A percentile compares a stretch with the other conserved stretches of the same genome.
Conservation (phyloP, 192 early-diverging fungal species). For the Gigaspora rosea region DNA sequence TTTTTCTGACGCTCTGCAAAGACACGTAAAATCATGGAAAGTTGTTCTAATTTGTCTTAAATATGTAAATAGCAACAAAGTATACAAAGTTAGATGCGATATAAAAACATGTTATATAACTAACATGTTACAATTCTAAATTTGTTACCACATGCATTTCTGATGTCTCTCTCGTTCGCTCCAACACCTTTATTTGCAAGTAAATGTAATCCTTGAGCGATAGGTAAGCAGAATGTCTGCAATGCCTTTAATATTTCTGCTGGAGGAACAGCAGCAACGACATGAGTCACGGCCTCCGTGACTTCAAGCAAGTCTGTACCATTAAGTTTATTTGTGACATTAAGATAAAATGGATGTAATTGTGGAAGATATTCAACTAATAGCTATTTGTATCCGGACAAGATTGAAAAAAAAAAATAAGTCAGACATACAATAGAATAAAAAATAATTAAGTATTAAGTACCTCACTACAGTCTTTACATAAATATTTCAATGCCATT, state of each 20-base stretch:
- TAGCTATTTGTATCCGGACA: conserved; percentile 43
- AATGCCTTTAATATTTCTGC: conserved; percentile 60
- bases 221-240: conserved; percentile 70
- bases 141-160: conserved; percentile 37
- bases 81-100: conserved; percentile 44
- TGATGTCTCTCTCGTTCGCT: conserved; percentile 41
- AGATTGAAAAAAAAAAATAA: background rate
- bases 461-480: conserved; percentile 88
- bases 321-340: conserved; percentile 67
- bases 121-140: background rate
- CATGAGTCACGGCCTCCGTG: conserved; percentile 86
- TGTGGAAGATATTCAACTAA: conserved; percentile 77
- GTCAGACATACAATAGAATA: background rate
- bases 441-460: conserved; percentile 7
- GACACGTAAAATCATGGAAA: conserved; percentile 9
- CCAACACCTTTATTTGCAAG: conserved; percentile 51
- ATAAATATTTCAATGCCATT: conserved; percentile 84
- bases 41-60: conserved; percentile 40
- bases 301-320: conserved; percentile 75
- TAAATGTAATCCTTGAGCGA: conserved; percentile 70
- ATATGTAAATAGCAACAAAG: background rate
- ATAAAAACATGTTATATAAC: background rate
- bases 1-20: conserved; percentile 21
- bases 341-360: conserved; percentile 82
- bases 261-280: conserved; percentile 78